phyloP scores from a whole-genome alignment of 2,329 filamentous ascomycete genomes.

The Periconia macrospinosa region DNA sequence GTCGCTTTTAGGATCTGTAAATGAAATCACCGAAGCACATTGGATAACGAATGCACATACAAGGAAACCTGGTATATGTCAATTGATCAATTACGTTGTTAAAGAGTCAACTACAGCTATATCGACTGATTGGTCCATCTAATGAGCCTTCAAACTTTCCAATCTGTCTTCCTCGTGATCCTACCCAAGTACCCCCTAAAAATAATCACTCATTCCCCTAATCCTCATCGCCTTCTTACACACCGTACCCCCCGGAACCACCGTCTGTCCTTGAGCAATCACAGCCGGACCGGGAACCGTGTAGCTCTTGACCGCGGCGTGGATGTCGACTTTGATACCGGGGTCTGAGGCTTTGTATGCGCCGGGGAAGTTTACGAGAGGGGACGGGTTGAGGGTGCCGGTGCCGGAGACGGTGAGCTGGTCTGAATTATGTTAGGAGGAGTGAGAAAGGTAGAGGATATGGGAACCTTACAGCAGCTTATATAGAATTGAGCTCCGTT shows the following conservation, averaged over 20 bases:
- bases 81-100: too few relatives aligned
- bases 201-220: slow-evolving; percentile 14
- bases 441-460: not conserved
- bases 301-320: slow-evolving; percentile 37
- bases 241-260: slow-evolving; percentile 13
- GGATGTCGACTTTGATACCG: slow-evolving; percentile 32
- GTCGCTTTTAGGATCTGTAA: too few relatives aligned
- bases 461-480: slow-evolving; percentile 26
- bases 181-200: not conserved
- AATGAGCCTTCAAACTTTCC: too few relatives aligned
- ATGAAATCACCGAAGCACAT: too few relatives aligned
- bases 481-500: slow-evolving; percentile 53
- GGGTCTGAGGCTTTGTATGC: slow-evolving; percentile 25
- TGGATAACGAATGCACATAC: too few relatives aligned
- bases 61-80: too few relatives aligned
- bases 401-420: slow-evolving; percentile 28
- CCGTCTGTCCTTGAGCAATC: slow-evolving; percentile 15
- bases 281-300: slow-evolving; percentile 50
- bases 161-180: too few relatives aligned
- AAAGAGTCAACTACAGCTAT: too few relatives aligned
- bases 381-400: slow-evolving; percentile 16
- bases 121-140: too few relatives aligned
- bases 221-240: slow-evolving; percentile 16
- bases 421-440: slow-evolving; percentile 7
- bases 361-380: slow-evolving; percentile 27